phyloP scores from a whole-genome alignment of 2,329 filamentous ascomycete genomes.

The Ampelomyces quisqualis region DNA sequence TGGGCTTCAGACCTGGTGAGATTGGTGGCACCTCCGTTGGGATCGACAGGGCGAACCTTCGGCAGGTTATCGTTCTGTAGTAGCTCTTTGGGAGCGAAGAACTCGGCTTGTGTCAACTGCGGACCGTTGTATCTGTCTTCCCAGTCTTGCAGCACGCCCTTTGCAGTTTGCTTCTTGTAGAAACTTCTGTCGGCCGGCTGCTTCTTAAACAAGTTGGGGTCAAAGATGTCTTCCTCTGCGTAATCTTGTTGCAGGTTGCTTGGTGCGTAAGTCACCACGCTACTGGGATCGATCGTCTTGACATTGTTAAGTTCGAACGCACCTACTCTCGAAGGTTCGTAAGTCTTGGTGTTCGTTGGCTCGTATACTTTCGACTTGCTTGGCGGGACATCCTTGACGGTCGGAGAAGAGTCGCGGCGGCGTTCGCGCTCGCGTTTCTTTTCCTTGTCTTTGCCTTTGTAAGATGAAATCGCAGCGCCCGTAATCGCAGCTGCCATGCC shows the following conservation, averaged over 20 bases:
- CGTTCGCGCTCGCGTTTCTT: constrained; percentile 21
- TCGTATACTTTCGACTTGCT: no score
- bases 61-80: constrained; percentile 42
- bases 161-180: constrained; percentile 35
- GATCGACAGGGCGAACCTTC: constrained; percentile 39
- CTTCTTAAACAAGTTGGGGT: constrained; percentile 50
- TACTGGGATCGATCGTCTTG: constrained; percentile 32
- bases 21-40: constrained; percentile 49
- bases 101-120: constrained; percentile 47
- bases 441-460: constrained; percentile 23
- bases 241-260: constrained; percentile 38
- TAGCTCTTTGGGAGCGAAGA: constrained; percentile 51
- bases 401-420: constrained; percentile 20
- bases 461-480: constrained; percentile 34
- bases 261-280: constrained; percentile 41
- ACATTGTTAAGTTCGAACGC: constrained; percentile 25
- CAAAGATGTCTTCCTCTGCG: constrained; percentile 50
- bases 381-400: constrained; percentile 5
- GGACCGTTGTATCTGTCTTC: constrained; percentile 46
- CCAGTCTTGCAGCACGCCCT: constrained; percentile 47
- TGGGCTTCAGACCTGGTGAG: constrained; percentile 47
- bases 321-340: constrained; percentile 16
- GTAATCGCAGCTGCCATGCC: constrained; percentile 37
- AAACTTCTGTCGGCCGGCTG: constrained; percentile 11
- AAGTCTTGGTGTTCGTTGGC: constrained; percentile 7